phyloP scores from a whole-genome alignment of 257 asterid species.

The Lycium ferocissimum region DNA sequence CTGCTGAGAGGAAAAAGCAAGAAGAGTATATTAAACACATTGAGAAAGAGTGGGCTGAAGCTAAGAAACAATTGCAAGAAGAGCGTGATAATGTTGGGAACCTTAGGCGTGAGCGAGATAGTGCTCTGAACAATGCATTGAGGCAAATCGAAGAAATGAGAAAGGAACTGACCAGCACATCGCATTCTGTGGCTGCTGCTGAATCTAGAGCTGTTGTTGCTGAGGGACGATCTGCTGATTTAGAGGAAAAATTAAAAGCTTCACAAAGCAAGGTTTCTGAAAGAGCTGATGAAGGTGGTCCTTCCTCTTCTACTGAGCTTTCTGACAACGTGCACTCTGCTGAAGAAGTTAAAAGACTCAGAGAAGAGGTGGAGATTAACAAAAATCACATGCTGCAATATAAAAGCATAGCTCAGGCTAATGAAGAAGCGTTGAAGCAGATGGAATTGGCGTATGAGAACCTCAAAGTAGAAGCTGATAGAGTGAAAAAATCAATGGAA shows the following conservation, averaged over 20 bases:
- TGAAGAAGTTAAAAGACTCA: constrained; percentile 60
- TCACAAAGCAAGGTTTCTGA: constrained; percentile 61
- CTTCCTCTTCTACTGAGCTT: constrained; percentile 60
- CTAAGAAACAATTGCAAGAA: constrained; percentile 79
- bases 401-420: constrained; percentile 84
- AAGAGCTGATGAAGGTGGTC: constrained; percentile 51
- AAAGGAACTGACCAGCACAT: constrained; percentile 65
- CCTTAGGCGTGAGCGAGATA: constrained; percentile 69
- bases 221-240: constrained; percentile 79
- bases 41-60: constrained; percentile 98
- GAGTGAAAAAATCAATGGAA: constrained; percentile 67
- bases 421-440: constrained; percentile 82
- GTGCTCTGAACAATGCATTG: constrained; percentile 57
- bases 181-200: constrained; percentile 71
- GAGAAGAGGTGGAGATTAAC: constrained; percentile 71
- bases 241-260: constrained; percentile 66
- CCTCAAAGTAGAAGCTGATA: constrained; percentile 68
- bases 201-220: constrained; percentile 91
- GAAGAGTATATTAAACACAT: constrained; percentile 68
- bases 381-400: constrained; percentile 91
- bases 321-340: constrained; percentile 47
- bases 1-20: constrained; percentile 71
- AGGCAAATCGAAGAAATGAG: constrained; percentile 70
- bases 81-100: constrained; percentile 79
- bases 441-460: constrained; percentile 70